Evolutionary conservation across 208 protist species (phyloP), one percentile per base, ranked within the genome.

Genomic region (Leishmania mexicana): DNA sequence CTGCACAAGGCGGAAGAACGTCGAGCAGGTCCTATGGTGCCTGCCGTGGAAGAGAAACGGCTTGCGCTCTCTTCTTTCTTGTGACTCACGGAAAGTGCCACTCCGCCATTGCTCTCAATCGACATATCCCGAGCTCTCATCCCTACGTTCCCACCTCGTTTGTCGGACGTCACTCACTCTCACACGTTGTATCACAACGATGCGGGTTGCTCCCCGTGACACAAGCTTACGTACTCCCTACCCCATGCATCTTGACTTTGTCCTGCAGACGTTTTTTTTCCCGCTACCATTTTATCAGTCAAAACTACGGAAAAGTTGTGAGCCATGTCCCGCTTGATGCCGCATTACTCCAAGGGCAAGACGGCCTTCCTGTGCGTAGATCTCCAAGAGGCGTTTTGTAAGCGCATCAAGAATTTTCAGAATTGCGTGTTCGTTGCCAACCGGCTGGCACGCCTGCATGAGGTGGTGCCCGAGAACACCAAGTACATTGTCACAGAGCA

Each of bases 401-500:
- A 87, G 42, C 87, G 87, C 62, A 95, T 95, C 40, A 35, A 82
- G 7, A 93, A 93, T 80, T 94, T 96, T 35, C 24, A 73, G 2
- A 92, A 93, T 85, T 94, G 88, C 79, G 92, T 95, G 31, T 93
- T 93, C 65, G 93, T 96, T 8, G 92, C 93, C 7, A 96, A 96
- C 80, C 91, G 89, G 1, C 87, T 95, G 68, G 91, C 89, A 2
- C 74, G 76, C 35, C 68, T 93, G 53, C 90, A 94, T 83, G 81
- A 87, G 77, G 65, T 81, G 4, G 54, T 94, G n/a, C 84, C 88
- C 10, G 78, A 93, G 73, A 57, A 90, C 76, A 94, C 93, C 35
- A 91, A 89, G 82, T 95, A 92, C 85, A 91, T 94, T 62, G 88
- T 92, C 17, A 96, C 93, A 49, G 92, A 96, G 88, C 93, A 96